Conservation (phyloP, 495 filamentous ascomycete genomes). For the Podospora sp. region DNA sequence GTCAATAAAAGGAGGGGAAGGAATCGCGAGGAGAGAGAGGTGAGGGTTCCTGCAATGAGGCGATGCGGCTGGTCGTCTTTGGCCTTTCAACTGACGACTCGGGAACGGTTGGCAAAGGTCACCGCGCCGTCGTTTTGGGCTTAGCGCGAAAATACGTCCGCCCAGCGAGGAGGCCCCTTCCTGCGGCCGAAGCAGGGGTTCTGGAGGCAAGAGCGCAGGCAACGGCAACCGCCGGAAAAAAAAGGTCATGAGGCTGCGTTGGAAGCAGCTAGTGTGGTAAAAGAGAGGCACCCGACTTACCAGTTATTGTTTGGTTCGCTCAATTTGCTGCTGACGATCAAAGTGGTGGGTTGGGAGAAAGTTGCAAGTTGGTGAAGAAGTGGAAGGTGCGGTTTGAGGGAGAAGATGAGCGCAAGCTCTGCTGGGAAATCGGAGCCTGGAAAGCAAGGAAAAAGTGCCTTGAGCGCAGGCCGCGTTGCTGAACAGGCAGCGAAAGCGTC, state of each 20-base stretch:
- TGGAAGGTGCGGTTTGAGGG: background rate
- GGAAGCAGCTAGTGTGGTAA: background rate
- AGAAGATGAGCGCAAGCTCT: background rate
- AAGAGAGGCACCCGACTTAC: constrained; percentile 1
- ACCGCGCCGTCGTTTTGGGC: constrained; percentile 24
- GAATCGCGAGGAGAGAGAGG: constrained; percentile 14
- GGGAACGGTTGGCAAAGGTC: constrained; percentile 27
- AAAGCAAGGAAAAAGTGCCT: too few species aligned
- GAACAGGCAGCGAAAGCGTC: too few species aligned
- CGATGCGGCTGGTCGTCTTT: constrained; percentile 31
- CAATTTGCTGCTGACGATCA: background rate
- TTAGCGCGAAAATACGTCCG: constrained; percentile 21
- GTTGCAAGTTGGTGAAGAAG: background rate
- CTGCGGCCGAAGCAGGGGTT: background rate
- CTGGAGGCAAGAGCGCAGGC: background rate
- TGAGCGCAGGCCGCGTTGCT: too few species aligned
- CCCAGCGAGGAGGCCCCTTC: constrained; percentile 15
- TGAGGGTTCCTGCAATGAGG: constrained; percentile 24
- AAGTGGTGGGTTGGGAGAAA: background rate
- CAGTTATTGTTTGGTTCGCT: background rate
- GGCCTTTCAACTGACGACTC: constrained; percentile 35
- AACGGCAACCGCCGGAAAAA: background rate
- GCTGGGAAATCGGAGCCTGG: background rate
- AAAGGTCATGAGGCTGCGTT: background rate
- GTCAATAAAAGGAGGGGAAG: constrained; percentile 11